Conservation (phyloP, 805 yeast genomes). For the Cyberlindnera euphorbiae region DNA sequence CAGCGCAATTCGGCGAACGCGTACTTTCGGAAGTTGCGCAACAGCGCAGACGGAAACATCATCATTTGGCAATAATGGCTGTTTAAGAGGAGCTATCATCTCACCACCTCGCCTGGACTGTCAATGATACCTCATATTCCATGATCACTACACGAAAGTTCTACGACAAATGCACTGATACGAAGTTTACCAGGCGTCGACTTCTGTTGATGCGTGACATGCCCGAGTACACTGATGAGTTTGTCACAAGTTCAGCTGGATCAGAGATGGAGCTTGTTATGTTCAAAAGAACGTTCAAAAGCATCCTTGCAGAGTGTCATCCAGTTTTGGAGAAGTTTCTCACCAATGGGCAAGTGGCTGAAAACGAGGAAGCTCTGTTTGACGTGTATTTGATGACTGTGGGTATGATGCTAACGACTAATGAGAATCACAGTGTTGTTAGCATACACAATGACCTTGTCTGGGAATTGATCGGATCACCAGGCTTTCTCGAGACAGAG, state of each 20-base stretch:
- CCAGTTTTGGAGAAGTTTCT: slow-evolving; percentile 12
- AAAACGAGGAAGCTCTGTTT: slow-evolving; percentile 4
- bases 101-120: too few relatives aligned
- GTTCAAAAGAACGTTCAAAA: slow-evolving; percentile 27
- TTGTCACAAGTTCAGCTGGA: too few relatives aligned
- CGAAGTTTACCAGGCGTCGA: slow-evolving; percentile 6
- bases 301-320: slow-evolving; percentile 31
- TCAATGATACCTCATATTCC: too few relatives aligned
- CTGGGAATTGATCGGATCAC: slow-evolving; percentile 10
- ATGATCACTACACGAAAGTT: slow-evolving; percentile 8
- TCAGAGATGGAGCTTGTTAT: slow-evolving; percentile 35
- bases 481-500: slow-evolving; percentile 18
- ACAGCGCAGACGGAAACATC: too few relatives aligned
- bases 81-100: too few relatives aligned
- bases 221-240: slow-evolving; percentile 5
- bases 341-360: slow-evolving; percentile 8
- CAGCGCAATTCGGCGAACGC: too few relatives aligned
- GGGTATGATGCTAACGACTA: slow-evolving; percentile 32
- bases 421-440: slow-evolving; percentile 32
- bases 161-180: slow-evolving; percentile 7
- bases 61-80: too few relatives aligned
- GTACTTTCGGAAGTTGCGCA: too few relatives aligned
- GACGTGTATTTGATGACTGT: slow-evolving; percentile 25
- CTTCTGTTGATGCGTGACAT: slow-evolving; percentile 10
- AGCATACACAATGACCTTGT: slow-evolving; percentile 28